Evolutionary conservation across 768 basidiomycete species (phyloP).

Genomic region (Fistulinella prunicolor): DNA sequence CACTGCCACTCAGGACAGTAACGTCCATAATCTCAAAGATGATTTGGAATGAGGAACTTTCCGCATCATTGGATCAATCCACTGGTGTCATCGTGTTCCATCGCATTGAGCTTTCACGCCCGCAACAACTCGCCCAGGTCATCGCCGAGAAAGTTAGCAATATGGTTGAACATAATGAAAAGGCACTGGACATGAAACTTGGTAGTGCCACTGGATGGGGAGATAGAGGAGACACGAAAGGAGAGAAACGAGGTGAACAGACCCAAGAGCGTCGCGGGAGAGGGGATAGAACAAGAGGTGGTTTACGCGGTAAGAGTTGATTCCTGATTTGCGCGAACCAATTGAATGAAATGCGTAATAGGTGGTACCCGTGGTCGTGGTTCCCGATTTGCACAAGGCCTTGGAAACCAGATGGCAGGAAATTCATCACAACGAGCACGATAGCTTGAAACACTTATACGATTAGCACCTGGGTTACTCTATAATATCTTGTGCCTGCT

Average conservation of each 20-base stretch:
- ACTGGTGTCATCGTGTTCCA: slow-evolving; percentile 92
- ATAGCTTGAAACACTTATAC: slow-evolving; percentile 5
- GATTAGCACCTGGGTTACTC: background rate
- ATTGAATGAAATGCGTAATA: slow-evolving; percentile 21
- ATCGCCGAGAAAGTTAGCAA: slow-evolving; percentile 84
- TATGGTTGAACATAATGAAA: slow-evolving; percentile 92
- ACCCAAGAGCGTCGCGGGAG: slow-evolving; percentile 74
- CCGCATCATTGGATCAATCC: slow-evolving; percentile 90
- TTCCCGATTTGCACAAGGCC: slow-evolving; percentile 76
- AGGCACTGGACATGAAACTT: slow-evolving; percentile 79
- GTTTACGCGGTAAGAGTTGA: slow-evolving; percentile 50
- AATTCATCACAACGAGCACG: slow-evolving; percentile 21
- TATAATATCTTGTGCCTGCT: slow-evolving; percentile 2
- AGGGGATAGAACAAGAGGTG: slow-evolving; percentile 56
- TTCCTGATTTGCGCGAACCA: background rate
- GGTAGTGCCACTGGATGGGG: slow-evolving; percentile 53
- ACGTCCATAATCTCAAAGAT: slow-evolving; percentile 89
- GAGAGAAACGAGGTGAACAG: slow-evolving; percentile 79
- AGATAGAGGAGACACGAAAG: slow-evolving; percentile 57
- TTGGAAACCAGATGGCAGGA: slow-evolving; percentile 74
- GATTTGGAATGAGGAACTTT: slow-evolving; percentile 97
- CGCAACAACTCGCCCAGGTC: slow-evolving; percentile 86
- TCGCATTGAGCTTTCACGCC: slow-evolving; percentile 80
- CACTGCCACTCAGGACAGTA: slow-evolving; percentile 73
- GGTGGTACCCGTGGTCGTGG: slow-evolving; percentile 72